Base-by-base conservation (phyloP, 2,329 filamentous ascomycete species). In the Xylariaceae sp. region DNA sequence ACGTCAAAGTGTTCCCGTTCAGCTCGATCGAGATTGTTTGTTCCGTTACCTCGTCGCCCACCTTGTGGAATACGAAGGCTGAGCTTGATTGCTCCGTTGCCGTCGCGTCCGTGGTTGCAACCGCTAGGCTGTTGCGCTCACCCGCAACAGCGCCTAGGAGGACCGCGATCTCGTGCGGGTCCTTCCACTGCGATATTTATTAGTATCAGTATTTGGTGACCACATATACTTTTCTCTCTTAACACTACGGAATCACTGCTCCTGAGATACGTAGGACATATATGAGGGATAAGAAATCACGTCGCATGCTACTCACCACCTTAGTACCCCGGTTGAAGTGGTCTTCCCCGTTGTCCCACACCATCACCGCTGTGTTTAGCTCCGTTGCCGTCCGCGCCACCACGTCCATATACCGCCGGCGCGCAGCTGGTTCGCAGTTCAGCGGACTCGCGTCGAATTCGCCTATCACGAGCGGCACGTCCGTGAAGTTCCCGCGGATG, bases 281-380 rank as follows among this genome's bases (percentile, higher is more conserved):
- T 29, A 29, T 6, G 10, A 12, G 32, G 14, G 9, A 16, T 12
- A 16, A 37, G 6, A 3, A 7, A 7, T 37, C 14, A n/a, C n/a
- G n/a, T n/a, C 7, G 32, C 12, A 37, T 3, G 12, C 12, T 12
- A 37, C 32, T 14, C 14, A 37, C 32, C 32, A 65, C 62, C 44
- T 76, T 74, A 0, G 76, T 72, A 2, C 70, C 70, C 40, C 83
- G 79, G 61, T 86, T 74, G 10, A 85, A 73, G 41, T 82, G 79
- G 61, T 85, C 83, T 2, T 74, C 66, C 0, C 83, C 82, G 55
- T 85, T 86, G 64, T 87, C 84, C 84, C 83, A 87, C 5, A 86
- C 66, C 1, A 85, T 72, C 2, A 78, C 75, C 1, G 78, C 70
- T 7, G 80, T 81, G 57, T 79, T 74, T 61, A 83, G 80, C 44